A percentile compares a stretch with the other conserved stretches of the same genome.
Conservation (phyloP, 352 stramenopile species). For the Pythium dissimile region DNA sequence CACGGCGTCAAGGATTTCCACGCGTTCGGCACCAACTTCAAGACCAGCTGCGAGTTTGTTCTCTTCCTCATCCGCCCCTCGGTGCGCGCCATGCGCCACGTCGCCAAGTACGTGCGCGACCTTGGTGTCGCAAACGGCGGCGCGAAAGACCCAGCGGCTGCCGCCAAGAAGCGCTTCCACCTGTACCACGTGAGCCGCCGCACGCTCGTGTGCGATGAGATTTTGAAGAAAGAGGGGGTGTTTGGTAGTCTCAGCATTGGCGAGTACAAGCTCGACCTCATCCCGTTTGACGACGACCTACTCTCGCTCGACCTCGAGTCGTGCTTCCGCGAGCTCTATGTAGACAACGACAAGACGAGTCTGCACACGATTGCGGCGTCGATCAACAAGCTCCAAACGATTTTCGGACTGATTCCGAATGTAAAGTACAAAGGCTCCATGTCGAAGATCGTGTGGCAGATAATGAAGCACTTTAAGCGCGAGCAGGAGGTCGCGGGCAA, state of each 20-base stretch:
- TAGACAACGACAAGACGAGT: conserved; percentile 88
- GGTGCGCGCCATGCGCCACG: conserved; percentile 69
- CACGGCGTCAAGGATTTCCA: conserved; percentile 85
- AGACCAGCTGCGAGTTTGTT: conserved; percentile 83
- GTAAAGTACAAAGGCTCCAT: conserved; percentile 93
- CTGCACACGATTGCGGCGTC: conserved; percentile 86
- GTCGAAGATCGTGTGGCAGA: conserved; percentile 90
- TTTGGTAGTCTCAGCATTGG: conserved; percentile 83
- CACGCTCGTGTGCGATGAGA: conserved; percentile 90
- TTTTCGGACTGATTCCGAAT: conserved; percentile 91
- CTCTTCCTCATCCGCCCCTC: conserved; percentile 87
- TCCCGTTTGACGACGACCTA: conserved; percentile 95
- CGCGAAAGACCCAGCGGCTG: conserved; percentile 17
- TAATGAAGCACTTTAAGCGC: conserved; percentile 90
- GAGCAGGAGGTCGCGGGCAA: conserved; percentile 86
- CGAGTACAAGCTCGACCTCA: conserved; percentile 93
- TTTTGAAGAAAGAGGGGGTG: conserved; percentile 89
- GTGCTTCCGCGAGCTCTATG: conserved; percentile 83
- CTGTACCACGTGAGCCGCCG: conserved; percentile 89
- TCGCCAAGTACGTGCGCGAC: conserved; percentile 76
- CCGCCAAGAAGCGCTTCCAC: conserved; percentile 76
- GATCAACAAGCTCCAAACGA: conserved; percentile 92
- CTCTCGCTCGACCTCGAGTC: conserved; percentile 91
- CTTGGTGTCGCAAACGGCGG: conserved; percentile 24
- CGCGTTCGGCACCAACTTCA: conserved; percentile 75